Base-by-base conservation (phyloP, 176 grass and related monocot species). In the Ampelocalamus luodianensis region DNA sequence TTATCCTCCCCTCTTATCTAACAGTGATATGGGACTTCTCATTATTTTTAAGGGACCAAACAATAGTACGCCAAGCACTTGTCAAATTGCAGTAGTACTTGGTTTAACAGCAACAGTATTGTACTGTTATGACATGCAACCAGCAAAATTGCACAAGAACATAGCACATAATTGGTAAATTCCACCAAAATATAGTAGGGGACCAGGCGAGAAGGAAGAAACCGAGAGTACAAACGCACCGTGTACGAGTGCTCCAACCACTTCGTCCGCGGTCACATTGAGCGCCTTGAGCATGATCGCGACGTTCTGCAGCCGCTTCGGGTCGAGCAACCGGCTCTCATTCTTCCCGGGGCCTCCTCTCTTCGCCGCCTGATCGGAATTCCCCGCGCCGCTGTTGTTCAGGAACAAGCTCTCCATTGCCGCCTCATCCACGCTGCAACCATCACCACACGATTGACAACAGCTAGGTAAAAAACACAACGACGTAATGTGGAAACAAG, bases 281-380 rank as follows among this genome's bases (percentile, higher is more conserved):
- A 93, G 83, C 53, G 89, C 67, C 58, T 88, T 93, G 58, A 93
- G 87, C 91, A 96, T 79, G 73, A 96, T 91, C 9, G 91, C 91
- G 49, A 96, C 90, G 77, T 91, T 96, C 89, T 96, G 91, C 55
- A 92, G 81, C 39, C 92, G 88, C 75, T 93, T 93, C 22, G 87
- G 77, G 74, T 93, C 84, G 27, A 96, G 87, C 73, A 96, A n/a
- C 54, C 87, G 51, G 65, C 84, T 90, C 74, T 96, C 84, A 83
- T 79, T 78, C 77, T 83, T 91, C 69, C 78, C 67, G n/a, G 74
- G 10, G 26, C 32, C 56, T 54, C 49, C 70, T 27, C 61, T 76
- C 44, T 55, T 81, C 40, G 29, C 43, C 27, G 55, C 39, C 56
- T 78, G 76, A 43, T 81, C 80, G 8, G 85, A 69, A 7, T 17